Conservation (phyloP, 2,329 filamentous ascomycete species). For the Neopestalotiopsis sp. region DNA sequence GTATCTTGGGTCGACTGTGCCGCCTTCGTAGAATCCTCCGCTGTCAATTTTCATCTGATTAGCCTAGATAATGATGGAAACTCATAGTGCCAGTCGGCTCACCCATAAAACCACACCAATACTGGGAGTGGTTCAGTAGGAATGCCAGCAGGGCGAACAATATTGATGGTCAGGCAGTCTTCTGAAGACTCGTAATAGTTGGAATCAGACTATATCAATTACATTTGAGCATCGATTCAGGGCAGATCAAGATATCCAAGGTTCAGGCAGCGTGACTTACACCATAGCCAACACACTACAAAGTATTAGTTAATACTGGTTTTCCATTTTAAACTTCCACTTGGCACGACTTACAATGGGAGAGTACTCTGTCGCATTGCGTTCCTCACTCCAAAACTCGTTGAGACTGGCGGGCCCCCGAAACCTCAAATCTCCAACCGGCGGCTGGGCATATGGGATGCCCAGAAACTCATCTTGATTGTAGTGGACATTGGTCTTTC, state of each 20-base stretch:
- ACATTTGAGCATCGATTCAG: slow-evolving; percentile 37
- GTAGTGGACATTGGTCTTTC: slow-evolving; percentile 38
- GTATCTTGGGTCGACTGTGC: slow-evolving; percentile 60
- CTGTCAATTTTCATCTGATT: neutral
- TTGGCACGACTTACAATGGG: neutral
- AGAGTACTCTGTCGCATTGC: slow-evolving; percentile 45
- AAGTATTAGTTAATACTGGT: neutral
- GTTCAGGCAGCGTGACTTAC: slow-evolving; percentile 43
- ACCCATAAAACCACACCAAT: slow-evolving; percentile 62
- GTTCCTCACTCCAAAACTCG: slow-evolving; percentile 42
- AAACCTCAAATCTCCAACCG: slow-evolving; percentile 42
- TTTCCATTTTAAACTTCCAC: neutral
- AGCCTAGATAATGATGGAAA: neutral
- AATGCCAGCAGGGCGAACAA: slow-evolving; percentile 45
- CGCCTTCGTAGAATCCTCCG: slow-evolving; percentile 58
- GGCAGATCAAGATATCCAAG: slow-evolving; percentile 44
- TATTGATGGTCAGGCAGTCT: slow-evolving; percentile 51
- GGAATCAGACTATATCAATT: neutral
- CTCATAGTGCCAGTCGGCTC: neutral
- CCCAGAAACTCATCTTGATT: slow-evolving; percentile 47
- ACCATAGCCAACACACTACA: slow-evolving; percentile 8
- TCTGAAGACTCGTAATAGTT: slow-evolving; percentile 42
- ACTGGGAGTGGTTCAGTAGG: slow-evolving; percentile 44
- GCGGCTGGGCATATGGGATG: slow-evolving; percentile 46
- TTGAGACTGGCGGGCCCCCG: slow-evolving; percentile 43